Conservation (phyloP, 257 asterid species). For the Misopates orontium region DNA sequence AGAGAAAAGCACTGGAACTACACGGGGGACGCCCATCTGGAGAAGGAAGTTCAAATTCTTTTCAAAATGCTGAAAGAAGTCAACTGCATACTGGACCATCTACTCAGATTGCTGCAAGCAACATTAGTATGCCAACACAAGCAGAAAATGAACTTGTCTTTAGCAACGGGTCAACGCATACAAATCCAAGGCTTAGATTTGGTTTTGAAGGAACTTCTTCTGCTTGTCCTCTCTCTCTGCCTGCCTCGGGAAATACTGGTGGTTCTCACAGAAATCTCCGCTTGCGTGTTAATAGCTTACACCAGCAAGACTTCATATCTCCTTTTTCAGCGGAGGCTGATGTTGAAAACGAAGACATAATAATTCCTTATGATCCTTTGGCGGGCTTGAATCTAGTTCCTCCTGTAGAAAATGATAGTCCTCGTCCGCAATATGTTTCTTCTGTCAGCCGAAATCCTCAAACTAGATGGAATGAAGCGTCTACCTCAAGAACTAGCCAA, state of each 20-base stretch:
- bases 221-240: constrained; percentile 39
- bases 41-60: constrained; percentile 51
- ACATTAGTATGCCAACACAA: constrained; percentile 32
- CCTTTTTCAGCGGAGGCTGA: constrained; percentile 35
- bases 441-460: constrained; percentile 44
- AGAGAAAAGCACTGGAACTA: constrained; percentile 73
- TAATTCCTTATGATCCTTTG: constrained; percentile 36
- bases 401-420: constrained; percentile 35
- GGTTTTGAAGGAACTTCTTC: constrained; percentile 48
- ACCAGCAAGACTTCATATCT: constrained; percentile 47
- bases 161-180: constrained; percentile 39
- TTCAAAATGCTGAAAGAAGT: constrained; percentile 51
- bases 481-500: constrained; percentile 50
- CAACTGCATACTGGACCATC: constrained; percentile 43
- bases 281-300: constrained; percentile 57
- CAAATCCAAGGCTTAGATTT: constrained; percentile 61
- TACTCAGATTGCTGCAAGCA: constrained; percentile 35
- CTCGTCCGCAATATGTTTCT: constrained; percentile 38
- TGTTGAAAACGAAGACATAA: constrained; percentile 40
- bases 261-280: constrained; percentile 62
- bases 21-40: constrained; percentile 70
- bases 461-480: constrained; percentile 58
- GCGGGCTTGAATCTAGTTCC: constrained; percentile 43
- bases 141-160: constrained; percentile 26
- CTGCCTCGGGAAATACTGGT: constrained; percentile 42